Evolutionary conservation across 768 basidiomycete species (phyloP).

Genomic region (Lentinus tigrinus): DNA sequence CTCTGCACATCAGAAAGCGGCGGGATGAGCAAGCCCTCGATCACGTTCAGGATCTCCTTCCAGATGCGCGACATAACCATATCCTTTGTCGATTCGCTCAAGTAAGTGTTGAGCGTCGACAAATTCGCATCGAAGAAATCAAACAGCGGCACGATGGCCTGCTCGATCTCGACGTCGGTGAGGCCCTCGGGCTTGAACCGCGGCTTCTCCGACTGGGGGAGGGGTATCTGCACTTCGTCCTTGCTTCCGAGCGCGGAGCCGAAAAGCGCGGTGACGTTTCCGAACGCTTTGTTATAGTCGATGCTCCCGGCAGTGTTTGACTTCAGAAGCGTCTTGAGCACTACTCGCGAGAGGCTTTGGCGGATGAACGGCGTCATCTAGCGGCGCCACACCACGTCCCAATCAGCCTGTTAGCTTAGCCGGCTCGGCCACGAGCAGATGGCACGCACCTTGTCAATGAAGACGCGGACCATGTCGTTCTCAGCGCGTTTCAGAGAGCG

Average conservation of each 20-base stretch:
- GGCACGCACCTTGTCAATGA: conserved; percentile 87
- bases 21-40: conserved; percentile 89
- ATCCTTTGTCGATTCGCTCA: conserved; percentile 82
- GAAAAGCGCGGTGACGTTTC: conserved; percentile 78
- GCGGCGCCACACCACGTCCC: neutral
- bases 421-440: neutral
- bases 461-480: conserved; percentile 91
- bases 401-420: neutral
- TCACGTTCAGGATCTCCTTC: conserved; percentile 89
- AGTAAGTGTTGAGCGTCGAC: conserved; percentile 83
- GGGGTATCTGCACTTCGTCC: conserved; percentile 74
- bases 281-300: conserved; percentile 90
- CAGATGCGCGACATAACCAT: conserved; percentile 92
- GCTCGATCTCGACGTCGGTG: conserved; percentile 92
- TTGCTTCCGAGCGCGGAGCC: conserved; percentile 71
- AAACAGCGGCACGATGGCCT: conserved; percentile 86
- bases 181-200: conserved; percentile 77
- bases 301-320: conserved; percentile 44
- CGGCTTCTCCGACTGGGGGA: conserved; percentile 73
- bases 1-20: conserved; percentile 82
- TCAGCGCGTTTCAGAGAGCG: conserved; percentile 90
- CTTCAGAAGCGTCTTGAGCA: conserved; percentile 80
- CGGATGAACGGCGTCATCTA: conserved; percentile 95
- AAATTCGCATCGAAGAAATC: conserved; percentile 96
- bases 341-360: conserved; percentile 74